Evolutionary conservation across 495 filamentous ascomycete genomes (phyloP).

Genomic region (Tricharina praecox): DNA sequence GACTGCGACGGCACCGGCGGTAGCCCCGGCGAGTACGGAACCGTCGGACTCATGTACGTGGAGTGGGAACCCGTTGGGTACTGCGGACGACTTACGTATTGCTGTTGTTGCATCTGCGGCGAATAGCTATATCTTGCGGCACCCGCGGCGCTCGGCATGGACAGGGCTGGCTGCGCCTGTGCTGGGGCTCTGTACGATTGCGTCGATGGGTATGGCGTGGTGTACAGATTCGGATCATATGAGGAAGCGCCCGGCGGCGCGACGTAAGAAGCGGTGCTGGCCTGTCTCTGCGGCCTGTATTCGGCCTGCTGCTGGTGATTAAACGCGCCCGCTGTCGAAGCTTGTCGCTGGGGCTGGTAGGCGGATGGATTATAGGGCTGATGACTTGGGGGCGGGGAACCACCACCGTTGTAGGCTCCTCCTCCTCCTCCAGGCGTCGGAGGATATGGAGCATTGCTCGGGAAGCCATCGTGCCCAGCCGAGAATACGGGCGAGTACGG

Average conservation of each 20-base stretch:
- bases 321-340: conserved; percentile 16
- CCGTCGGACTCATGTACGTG: conserved; percentile 13
- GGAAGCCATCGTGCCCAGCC: conserved; percentile 10
- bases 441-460: conserved; percentile 17
- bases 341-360: conserved; percentile 34
- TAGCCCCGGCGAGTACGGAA: conserved; percentile 23
- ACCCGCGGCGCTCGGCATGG: conserved; percentile 3
- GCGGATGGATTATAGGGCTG: conserved; percentile 61
- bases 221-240: conserved; percentile 24
- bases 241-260: conserved; percentile 18
- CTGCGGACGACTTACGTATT: conserved; percentile 13
- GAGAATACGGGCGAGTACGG: conserved; percentile 21
- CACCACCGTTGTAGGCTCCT: too few relatives aligned
- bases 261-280: conserved; percentile 17
- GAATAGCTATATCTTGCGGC: not conserved
- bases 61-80: conserved; percentile 9
- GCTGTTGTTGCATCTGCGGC: too few relatives aligned
- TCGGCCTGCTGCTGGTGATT: conserved; percentile 15
- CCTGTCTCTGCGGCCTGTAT: conserved; percentile 20
- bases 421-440: conserved; percentile 17
- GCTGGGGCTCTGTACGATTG: not conserved
- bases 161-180: not conserved
- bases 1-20: conserved; percentile 21
- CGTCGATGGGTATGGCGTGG: conserved; percentile 20
- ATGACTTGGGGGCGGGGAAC: conserved; percentile 25